Evolutionary conservation across 176 grass and related monocot species (phyloP), one percentile per base, ranked within the genome.

Genomic region (Juncus inflexus): DNA sequence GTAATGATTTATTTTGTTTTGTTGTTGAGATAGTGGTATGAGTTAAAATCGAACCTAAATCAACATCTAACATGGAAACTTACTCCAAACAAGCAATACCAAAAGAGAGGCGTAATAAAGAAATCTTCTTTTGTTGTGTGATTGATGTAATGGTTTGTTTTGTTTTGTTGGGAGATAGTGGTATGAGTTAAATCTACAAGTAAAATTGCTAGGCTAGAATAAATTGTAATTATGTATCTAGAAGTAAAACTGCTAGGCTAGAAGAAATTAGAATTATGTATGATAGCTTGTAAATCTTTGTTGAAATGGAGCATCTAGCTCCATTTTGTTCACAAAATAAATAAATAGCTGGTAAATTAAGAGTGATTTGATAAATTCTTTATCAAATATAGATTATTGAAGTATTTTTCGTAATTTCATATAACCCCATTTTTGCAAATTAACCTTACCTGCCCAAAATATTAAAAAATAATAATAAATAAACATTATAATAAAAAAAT

Each of bases 371-470:
- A 70, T 79, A 77, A 96, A 96, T 42, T 89, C 84, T 79, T 86
- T 91, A 12, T 83, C 77, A 58, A 91, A 96, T 74, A 62, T 55
- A 55, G 77, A 81, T 28, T 79, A 77, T 63, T 91, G 77, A 77
- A 96, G 87, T 73, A 96, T 58, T 81, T 11, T 83, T 69, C 87
- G 80, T 69, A 97, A 52, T 66, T 97, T 97, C 82, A 91, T 86
- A 83, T 97, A 87, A 9, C 92, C 92, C 92, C 87, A 97, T 51
- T 75, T 91, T 60, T 77, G 91, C 11, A 91, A 70, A 86, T 69
- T 70, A 96, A 76, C 77, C 87, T 88, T 61, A 96, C 92, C 92
- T 96, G 66, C 42, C 50, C 62, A 74, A 3, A 19, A 50, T 38
- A 70, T 75, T 66, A 69, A 65, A 5, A 61, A 41, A 28, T 28